Evolutionary conservation across 2,329 filamentous ascomycete species (phyloP).

Genomic region (Exophiala alcalophila): DNA sequence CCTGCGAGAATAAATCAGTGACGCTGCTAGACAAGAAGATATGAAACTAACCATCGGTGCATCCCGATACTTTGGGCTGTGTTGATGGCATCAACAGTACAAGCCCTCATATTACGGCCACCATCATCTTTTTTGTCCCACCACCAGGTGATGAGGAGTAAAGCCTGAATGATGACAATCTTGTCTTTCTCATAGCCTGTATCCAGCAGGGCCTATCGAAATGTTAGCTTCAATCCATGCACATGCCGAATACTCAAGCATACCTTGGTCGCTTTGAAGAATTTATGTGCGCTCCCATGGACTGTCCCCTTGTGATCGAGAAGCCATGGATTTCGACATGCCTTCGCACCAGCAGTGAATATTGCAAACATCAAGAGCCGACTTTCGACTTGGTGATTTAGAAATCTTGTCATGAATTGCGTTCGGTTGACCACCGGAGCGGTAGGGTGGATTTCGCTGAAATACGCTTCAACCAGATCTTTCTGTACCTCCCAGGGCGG

Average conservation of each 20-base stretch:
- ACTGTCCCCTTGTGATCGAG: neutral
- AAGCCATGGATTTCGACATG: neutral
- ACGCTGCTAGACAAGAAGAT: neutral
- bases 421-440: constrained; percentile 1
- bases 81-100: neutral
- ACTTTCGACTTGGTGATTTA: neutral
- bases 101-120: neutral
- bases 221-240: too few species aligned
- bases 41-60: neutral
- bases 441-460: neutral
- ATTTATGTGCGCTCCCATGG: neutral
- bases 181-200: constrained; percentile 1
- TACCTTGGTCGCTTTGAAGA: neutral
- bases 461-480: neutral
- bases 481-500: neutral
- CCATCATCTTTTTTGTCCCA: constrained; percentile 2
- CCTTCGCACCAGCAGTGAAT: neutral
- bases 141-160: neutral
- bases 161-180: neutral
- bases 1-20: neutral
- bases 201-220: constrained; percentile 2
- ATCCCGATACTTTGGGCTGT: neutral
- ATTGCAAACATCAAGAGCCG: neutral
- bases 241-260: too few species aligned
- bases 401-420: neutral